Evolutionary conservation across 768 basidiomycete genomes (phyloP).

Genomic region (Suillus plorans): DNA sequence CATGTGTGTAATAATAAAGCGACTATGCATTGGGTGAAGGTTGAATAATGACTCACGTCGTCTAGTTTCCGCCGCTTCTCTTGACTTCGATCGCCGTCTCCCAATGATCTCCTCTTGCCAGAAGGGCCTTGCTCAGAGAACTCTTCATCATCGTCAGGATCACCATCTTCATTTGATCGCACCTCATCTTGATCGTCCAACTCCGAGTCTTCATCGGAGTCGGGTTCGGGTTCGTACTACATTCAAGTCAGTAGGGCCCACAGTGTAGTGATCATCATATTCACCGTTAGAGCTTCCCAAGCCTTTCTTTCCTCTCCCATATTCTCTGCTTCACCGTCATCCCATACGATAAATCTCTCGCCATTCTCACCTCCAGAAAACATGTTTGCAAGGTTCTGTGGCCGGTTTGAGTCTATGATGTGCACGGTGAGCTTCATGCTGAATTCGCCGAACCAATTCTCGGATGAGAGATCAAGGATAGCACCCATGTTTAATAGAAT

Average conservation of each 20-base stretch:
- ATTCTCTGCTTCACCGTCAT: slow-evolving; percentile 77
- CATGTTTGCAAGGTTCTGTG: slow-evolving; percentile 83
- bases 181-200: slow-evolving; percentile 43
- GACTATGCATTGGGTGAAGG: not conserved
- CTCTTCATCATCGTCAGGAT: slow-evolving; percentile 41
- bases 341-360: slow-evolving; percentile 87
- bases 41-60: slow-evolving; percentile 36
- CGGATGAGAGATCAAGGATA: slow-evolving; percentile 75
- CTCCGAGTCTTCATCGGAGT: slow-evolving; percentile 61
- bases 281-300: slow-evolving; percentile 82
- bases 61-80: slow-evolving; percentile 63
- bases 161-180: slow-evolving; percentile 43
- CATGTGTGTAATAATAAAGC: slow-evolving; percentile 7
- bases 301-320: slow-evolving; percentile 73
- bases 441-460: slow-evolving; percentile 78
- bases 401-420: slow-evolving; percentile 92
- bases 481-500: slow-evolving; percentile 92
- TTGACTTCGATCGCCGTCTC: slow-evolving; percentile 35
- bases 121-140: slow-evolving; percentile 36
- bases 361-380: slow-evolving; percentile 70
- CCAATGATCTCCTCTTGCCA: slow-evolving; percentile 51
- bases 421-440: slow-evolving; percentile 67
- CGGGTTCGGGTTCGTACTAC: slow-evolving; percentile 78
- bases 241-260: not conserved
- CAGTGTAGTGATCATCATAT: slow-evolving; percentile 20